These are phyloP conservation scores for Neurospora hispaniola DNA, from an alignment of 495 filamentous ascomycete genomes.

Conservation along the genomic window DNA sequence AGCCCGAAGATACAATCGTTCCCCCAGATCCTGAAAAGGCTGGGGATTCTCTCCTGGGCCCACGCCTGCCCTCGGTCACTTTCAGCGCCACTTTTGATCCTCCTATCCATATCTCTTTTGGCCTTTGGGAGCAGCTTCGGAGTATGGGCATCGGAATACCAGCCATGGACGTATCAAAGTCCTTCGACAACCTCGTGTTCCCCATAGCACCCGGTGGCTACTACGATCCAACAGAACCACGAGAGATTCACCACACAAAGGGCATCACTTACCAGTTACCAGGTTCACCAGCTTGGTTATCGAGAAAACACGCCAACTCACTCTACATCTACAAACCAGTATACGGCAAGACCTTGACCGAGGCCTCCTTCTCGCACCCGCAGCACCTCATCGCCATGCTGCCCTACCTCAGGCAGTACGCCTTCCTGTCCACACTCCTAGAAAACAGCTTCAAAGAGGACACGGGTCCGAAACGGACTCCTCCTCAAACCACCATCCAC, in stretches of 20 bases:
- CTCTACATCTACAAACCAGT: slow-evolving; percentile 63
- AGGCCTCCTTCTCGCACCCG: slow-evolving; percentile 79
- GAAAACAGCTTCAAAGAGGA: slow-evolving; percentile 43
- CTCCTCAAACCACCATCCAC: background rate
- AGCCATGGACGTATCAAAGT: slow-evolving; percentile 37
- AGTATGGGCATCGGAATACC: slow-evolving; percentile 50
- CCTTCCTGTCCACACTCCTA: slow-evolving; percentile 53
- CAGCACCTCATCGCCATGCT: slow-evolving; percentile 70
- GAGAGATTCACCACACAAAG: slow-evolving; percentile 27
- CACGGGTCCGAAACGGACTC: background rate
- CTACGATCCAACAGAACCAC: slow-evolving; percentile 30
- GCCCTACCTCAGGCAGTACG: slow-evolving; percentile 66
- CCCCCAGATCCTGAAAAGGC: slow-evolving; percentile 30
- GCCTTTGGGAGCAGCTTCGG: slow-evolving; percentile 56
- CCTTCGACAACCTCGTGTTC: slow-evolving; percentile 60
- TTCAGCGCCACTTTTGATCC: slow-evolving; percentile 82
- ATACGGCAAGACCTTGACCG: slow-evolving; percentile 54
- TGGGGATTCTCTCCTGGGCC: slow-evolving; percentile 18
- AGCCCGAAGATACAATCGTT: slow-evolving; percentile 40
- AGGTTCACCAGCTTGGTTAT: slow-evolving; percentile 28
- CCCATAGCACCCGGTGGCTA: slow-evolving; percentile 27
- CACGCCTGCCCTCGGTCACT: slow-evolving; percentile 58
- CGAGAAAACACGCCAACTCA: slow-evolving; percentile 51
- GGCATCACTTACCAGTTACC: slow-evolving; percentile 22
- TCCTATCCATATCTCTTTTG: slow-evolving; percentile 62